Evolutionary conservation across 805 yeast genomes (phyloP).

Genomic region (Candida berthetii): DNA sequence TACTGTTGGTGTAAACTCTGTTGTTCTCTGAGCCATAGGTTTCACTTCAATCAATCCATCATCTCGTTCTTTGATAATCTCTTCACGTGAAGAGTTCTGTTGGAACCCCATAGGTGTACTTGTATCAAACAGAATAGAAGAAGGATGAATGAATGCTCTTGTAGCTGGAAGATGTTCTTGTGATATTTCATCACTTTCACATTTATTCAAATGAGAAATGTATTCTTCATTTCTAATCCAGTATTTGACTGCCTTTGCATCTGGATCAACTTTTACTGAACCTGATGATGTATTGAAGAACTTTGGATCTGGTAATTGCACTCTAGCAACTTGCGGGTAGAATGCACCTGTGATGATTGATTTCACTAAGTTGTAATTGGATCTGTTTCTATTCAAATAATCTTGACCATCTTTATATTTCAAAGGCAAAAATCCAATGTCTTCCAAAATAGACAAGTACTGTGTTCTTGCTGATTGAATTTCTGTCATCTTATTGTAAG

Average conservation of each 20-base stretch:
- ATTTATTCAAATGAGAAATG: slow-evolving; percentile 10
- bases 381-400: slow-evolving; percentile 43
- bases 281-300: slow-evolving; percentile 68
- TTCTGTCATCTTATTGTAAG: slow-evolving; percentile 61
- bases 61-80: slow-evolving; percentile 26
- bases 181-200: slow-evolving; percentile 8
- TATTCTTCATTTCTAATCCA: slow-evolving; percentile 67
- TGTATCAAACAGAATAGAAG: slow-evolving; percentile 63
- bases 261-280: slow-evolving; percentile 81
- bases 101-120: slow-evolving; percentile 24
- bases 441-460: slow-evolving; percentile 62
- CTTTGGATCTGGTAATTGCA: slow-evolving; percentile 78
- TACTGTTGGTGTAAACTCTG: slow-evolving; percentile 35
- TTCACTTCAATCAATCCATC: slow-evolving; percentile 33
- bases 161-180: slow-evolving; percentile 42
- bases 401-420: slow-evolving; percentile 29
- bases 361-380: slow-evolving; percentile 45
- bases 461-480: slow-evolving; percentile 68
- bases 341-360: slow-evolving; percentile 75
- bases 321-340: slow-evolving; percentile 78
- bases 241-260: slow-evolving; percentile 62
- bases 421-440: slow-evolving; percentile 69
- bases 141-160: slow-evolving; percentile 82
- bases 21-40: slow-evolving; percentile 19
- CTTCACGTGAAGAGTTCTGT: slow-evolving; percentile 16